These are phyloP conservation scores for Aureobasidium pullulans DNA, from an alignment of 2,329 filamentous ascomycete genomes.

Conservation along the genomic window DNA sequence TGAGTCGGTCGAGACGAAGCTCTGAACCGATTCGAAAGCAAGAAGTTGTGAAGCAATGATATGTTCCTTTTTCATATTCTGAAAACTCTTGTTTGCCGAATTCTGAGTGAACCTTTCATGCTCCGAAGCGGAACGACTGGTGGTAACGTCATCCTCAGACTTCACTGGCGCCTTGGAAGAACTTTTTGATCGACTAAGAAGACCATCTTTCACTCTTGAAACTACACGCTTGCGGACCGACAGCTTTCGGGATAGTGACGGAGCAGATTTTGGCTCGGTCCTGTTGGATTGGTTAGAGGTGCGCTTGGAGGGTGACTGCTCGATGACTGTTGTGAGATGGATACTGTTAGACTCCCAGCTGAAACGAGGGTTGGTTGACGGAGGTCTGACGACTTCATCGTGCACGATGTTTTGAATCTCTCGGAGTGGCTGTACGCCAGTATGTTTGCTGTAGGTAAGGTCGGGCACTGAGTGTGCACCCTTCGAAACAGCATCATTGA, in stretches of 20 bases:
- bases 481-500: neutral
- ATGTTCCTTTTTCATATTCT: neutral
- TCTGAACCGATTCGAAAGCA: neutral
- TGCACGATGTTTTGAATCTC: neutral
- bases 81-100: neutral
- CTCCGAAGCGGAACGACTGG: neutral
- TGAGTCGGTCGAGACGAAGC: neutral
- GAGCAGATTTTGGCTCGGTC: neutral
- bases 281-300: neutral
- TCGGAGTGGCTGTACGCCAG: neutral
- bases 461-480: neutral
- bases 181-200: constrained; percentile 23
- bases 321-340: neutral
- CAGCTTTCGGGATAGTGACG: constrained; percentile 21
- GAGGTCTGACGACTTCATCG: neutral
- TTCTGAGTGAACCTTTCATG: neutral
- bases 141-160: neutral
- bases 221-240: constrained; percentile 30
- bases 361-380: neutral
- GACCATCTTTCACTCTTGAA: constrained; percentile 28
- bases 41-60: neutral
- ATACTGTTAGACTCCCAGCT: neutral
- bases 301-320: neutral
- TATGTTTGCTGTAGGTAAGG: neutral
- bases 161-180: constrained; percentile 15